phyloP scores from a whole-genome alignment of 805 yeast species.

The Saturnispora ahearnii region DNA sequence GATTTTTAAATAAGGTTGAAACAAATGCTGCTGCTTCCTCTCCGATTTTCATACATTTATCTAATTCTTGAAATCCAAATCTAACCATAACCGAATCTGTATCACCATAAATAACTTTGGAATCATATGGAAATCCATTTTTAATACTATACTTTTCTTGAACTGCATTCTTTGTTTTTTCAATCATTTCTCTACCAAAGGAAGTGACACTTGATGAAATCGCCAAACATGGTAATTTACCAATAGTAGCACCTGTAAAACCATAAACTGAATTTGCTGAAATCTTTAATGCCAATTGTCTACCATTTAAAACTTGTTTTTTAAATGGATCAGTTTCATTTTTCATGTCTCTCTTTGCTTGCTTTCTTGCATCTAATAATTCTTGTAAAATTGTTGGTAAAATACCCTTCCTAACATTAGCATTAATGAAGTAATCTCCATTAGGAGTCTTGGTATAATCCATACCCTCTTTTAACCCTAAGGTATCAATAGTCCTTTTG shows the following conservation, averaged over 20 bases:
- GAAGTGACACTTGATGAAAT: slow-evolving; percentile 94
- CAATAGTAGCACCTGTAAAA: slow-evolving; percentile 97
- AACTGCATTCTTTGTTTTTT: slow-evolving; percentile 78
- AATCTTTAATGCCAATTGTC: slow-evolving; percentile 91
- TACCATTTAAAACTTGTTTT: slow-evolving; percentile 88
- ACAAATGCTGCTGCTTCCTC: slow-evolving; percentile 90
- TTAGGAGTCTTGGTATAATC: slow-evolving; percentile 88
- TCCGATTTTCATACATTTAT: slow-evolving; percentile 82
- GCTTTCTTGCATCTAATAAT: slow-evolving; percentile 81
- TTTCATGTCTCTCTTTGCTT: slow-evolving; percentile 84
- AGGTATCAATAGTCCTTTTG: slow-evolving; percentile 55
- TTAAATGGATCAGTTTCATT: slow-evolving; percentile 92
- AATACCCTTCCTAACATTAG: slow-evolving; percentile 65
- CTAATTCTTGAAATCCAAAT: slow-evolving; percentile 76
- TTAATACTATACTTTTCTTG: slow-evolving; percentile 68
- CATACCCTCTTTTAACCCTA: slow-evolving; percentile 52
- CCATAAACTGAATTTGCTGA: slow-evolving; percentile 99
- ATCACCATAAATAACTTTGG: slow-evolving; percentile 94
- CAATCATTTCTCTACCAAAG: slow-evolving; percentile 96
- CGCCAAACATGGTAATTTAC: slow-evolving; percentile 92
- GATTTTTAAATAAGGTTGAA: slow-evolving; percentile 67
- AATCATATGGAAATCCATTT: slow-evolving; percentile 78
- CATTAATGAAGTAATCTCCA: slow-evolving; percentile 81
- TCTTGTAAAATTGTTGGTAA: slow-evolving; percentile 89
- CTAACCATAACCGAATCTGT: slow-evolving; percentile 99